Evolutionary conservation across 2,329 filamentous ascomycete species (phyloP).

Genomic region (Colletotrichum plurivorum): DNA sequence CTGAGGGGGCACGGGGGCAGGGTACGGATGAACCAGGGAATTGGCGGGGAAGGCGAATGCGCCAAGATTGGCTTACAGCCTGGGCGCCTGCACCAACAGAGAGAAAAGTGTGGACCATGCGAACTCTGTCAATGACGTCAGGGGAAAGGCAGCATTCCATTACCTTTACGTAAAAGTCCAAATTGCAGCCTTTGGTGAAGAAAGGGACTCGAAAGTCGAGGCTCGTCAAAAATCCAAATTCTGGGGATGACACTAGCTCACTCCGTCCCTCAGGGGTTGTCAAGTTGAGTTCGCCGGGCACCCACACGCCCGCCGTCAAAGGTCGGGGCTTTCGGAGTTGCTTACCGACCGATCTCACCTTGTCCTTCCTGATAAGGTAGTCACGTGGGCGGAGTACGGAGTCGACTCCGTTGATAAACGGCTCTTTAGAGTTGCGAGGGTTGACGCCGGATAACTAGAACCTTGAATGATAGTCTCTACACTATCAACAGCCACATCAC

Average conservation of each 20-base stretch:
- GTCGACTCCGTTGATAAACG: conserved; percentile 5
- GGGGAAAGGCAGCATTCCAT: not conserved
- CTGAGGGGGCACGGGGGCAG: not conserved
- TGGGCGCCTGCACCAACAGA: conserved; percentile 7
- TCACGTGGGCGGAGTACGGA: conserved; percentile 15
- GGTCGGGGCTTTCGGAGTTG: not conserved
- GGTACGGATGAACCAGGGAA: not conserved
- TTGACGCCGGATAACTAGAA: no score
- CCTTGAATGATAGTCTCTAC: not conserved
- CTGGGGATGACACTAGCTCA: not conserved
- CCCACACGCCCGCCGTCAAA: not conserved
- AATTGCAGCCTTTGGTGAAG: not conserved
- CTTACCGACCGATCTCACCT: conserved; percentile 7
- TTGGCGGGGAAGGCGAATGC: conserved; percentile 5
- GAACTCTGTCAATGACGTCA: conserved; percentile 3
- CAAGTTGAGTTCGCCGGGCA: not conserved
- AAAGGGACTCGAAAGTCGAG: not conserved
- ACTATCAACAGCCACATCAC: not conserved
- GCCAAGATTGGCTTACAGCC: not conserved
- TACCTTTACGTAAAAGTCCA: conserved; percentile 6
- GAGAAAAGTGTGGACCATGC: not conserved
- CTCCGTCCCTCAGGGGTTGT: not conserved
- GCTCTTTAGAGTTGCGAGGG: not conserved
- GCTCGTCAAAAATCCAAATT: not conserved
- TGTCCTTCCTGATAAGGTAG: not conserved